These are phyloP conservation scores for Juglanconis juglandina DNA, from an alignment of 2,329 filamentous ascomycete genomes.

Conservation along the genomic window DNA sequence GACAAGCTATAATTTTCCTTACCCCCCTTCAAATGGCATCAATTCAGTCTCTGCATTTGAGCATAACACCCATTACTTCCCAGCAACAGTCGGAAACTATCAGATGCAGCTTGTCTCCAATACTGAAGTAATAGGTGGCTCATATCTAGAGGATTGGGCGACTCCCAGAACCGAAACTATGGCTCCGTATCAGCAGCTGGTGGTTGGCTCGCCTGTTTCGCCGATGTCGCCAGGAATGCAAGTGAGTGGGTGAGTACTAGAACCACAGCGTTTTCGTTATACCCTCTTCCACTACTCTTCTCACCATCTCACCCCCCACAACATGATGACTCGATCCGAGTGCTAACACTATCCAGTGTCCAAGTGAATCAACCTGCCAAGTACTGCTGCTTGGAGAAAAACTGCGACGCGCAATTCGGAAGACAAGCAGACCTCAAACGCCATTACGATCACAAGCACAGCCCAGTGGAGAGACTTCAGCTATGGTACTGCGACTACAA, in stretches of 20 bases:
- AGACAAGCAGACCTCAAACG: conserved; percentile 53
- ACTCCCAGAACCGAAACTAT: neutral
- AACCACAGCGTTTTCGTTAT: no score
- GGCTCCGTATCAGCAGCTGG: neutral
- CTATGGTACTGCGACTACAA: conserved; percentile 51
- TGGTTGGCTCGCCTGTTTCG: neutral
- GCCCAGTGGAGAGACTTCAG: conserved; percentile 37
- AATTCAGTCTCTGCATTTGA: neutral
- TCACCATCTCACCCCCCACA: no score
- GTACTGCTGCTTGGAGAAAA: conserved; percentile 35
- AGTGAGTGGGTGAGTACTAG: neutral
- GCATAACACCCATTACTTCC: neutral
- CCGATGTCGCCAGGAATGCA: neutral
- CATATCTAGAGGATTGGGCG: neutral
- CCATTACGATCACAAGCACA: conserved; percentile 49
- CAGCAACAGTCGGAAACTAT: neutral
- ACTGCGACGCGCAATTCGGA: conserved; percentile 46
- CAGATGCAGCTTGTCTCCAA: neutral
- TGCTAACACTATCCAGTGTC: neutral
- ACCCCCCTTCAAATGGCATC: neutral
- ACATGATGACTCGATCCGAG: neutral
- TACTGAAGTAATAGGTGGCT: neutral
- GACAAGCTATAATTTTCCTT: neutral
- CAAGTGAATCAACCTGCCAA: neutral
- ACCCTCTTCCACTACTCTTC: no score